Percentiles rank a stretch among this genome's conserved stretches.
Conservation (phyloP, 2,329 filamentous ascomycete genomes). For the Hymenoscyphus occultus region DNA sequence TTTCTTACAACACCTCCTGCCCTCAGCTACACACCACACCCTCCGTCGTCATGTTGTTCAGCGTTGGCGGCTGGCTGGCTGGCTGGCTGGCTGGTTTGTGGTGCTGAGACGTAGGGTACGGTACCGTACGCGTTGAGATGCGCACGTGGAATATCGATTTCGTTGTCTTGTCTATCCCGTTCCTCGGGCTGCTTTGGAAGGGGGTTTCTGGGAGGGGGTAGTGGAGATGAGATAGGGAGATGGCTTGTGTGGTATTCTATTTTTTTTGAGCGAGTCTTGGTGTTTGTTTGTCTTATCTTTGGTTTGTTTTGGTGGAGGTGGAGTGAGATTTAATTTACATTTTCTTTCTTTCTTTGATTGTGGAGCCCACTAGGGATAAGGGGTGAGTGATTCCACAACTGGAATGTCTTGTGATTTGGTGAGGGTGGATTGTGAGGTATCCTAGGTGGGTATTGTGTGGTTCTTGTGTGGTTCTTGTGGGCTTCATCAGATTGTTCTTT, state of each 20-base stretch:
- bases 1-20: not conserved
- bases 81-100: not conserved
- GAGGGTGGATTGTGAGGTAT: no score
- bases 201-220: not conserved
- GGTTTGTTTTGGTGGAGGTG: not conserved
- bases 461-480: no score
- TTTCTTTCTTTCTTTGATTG: not conserved
- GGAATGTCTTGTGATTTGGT: no score
- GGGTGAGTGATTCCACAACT: not conserved
- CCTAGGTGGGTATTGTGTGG: no score
- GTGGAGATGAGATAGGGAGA: not conserved
- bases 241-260: not conserved
- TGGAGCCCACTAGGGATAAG: not conserved
- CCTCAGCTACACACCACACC: not conserved
- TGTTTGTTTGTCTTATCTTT: not conserved
- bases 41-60: not conserved
- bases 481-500: no score
- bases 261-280: not conserved
- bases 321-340: not conserved
- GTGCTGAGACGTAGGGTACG: not conserved
- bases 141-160: constrained; percentile 1
- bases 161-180: not conserved
- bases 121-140: not conserved
- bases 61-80: not conserved
- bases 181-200: not conserved